Percentiles rank a stretch among this genome's conserved stretches.
These are phyloP conservation scores for Globisporangium paddicum DNA, from an alignment of 352 stramenopile species.

Conservation along the genomic window DNA sequence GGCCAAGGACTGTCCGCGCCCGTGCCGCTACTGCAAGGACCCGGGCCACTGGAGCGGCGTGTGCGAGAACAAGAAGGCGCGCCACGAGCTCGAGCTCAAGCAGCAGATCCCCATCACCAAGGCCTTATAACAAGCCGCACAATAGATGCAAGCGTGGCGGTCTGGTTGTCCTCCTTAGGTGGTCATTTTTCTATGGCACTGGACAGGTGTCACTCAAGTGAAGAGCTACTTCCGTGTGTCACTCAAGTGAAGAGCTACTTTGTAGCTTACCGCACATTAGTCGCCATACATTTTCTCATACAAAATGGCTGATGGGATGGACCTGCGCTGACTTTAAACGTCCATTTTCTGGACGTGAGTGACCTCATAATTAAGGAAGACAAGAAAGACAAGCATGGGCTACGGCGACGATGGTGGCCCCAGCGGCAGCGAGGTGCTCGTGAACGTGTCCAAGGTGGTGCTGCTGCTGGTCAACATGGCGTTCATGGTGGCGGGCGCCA, in stretches of 20 bases:
- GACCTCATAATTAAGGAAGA: not conserved
- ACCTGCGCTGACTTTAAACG: not conserved
- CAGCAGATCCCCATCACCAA: slow-evolving; percentile 55
- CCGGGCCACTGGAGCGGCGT: slow-evolving; percentile 67
- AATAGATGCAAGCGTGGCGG: no score
- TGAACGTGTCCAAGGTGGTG: slow-evolving; percentile 76
- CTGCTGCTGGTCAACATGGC: slow-evolving; percentile 82
- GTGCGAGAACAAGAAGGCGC: slow-evolving; percentile 61
- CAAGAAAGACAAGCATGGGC: not conserved
- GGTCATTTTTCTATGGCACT: not conserved
- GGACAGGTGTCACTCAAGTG: no score
- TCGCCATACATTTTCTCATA: not conserved
- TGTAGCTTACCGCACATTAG: not conserved
- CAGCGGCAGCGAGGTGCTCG: slow-evolving; percentile 33
- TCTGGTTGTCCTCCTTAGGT: no score
- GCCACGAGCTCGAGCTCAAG: slow-evolving; percentile 42
- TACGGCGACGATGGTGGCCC: slow-evolving; percentile 14
- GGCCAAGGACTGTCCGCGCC: slow-evolving; percentile 63
- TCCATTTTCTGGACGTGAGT: not conserved
- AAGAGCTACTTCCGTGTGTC: not conserved
- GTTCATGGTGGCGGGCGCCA: slow-evolving; percentile 69
- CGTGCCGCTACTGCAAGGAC: slow-evolving; percentile 80
- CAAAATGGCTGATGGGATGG: not conserved
- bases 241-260: not conserved
- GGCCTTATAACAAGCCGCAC: slow-evolving; percentile 31